phyloP scores from a whole-genome alignment of 345 rosid species.

The Carallia brachiata region DNA sequence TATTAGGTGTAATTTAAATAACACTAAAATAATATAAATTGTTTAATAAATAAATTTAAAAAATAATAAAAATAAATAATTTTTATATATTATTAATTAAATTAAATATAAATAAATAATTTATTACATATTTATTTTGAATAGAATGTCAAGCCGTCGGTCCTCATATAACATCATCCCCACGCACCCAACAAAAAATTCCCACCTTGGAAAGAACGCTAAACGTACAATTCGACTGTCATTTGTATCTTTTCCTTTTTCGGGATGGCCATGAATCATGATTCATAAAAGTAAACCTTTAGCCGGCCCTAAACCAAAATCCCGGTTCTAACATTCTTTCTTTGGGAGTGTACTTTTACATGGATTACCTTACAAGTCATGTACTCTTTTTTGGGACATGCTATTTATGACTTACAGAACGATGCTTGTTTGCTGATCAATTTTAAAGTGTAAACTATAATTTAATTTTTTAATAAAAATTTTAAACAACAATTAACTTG shows the following conservation, averaged over 20 bases:
- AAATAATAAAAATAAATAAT: too few species aligned
- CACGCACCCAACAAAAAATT: constrained; percentile 18
- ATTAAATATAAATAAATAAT: too few species aligned
- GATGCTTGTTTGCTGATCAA: too few species aligned
- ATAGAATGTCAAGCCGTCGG: constrained; percentile 53
- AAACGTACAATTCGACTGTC: constrained; percentile 27
- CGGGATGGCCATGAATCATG: constrained; percentile 8
- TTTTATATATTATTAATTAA: too few species aligned
- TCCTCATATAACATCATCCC: constrained; percentile 36
- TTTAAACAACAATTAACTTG: too few species aligned
- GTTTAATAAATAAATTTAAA: too few species aligned
- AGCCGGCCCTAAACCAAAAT: too few species aligned
- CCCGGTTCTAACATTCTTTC: neutral
- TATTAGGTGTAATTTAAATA: too few species aligned
- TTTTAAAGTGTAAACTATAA: too few species aligned
- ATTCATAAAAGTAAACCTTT: neutral
- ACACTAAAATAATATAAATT: too few species aligned
- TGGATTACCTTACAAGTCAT: constrained; percentile 26
- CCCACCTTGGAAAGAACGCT: constrained; percentile 36
- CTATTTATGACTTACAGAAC: neutral
- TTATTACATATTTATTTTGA: too few species aligned
- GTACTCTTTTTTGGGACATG: constrained; percentile 7
- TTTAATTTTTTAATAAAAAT: too few species aligned
- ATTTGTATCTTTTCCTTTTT: constrained; percentile 23
- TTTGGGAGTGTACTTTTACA: constrained; percentile 10